Percentiles rank a stretch among this genome's conserved stretches.
phyloP scores from a whole-genome alignment of 345 rosid species.

The Lepidium africanum region DNA sequence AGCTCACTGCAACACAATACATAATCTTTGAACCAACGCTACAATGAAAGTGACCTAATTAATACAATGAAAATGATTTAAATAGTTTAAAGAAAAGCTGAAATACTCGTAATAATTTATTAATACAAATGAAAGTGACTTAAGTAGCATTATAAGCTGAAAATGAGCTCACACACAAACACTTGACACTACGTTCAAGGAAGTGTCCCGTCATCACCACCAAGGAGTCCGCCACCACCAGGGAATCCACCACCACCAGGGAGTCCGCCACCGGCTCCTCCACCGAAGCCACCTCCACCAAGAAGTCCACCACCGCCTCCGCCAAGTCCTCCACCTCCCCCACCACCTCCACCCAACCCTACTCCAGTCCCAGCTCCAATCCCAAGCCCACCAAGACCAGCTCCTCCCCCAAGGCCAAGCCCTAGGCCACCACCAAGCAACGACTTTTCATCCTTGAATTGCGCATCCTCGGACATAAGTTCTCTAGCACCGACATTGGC shows the following conservation, averaged over 20 bases:
- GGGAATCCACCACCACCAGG: conserved; percentile 23
- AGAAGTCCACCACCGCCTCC: conserved; percentile 27
- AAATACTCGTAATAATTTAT: neutral
- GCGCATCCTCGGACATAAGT: conserved; percentile 18
- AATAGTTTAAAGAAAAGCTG: too few relatives aligned
- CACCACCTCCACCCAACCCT: conserved; percentile 23
- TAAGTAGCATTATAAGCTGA: neutral
- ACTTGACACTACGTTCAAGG: conserved; percentile 12
- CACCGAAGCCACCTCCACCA: conserved; percentile 26
- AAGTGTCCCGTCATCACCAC: conserved; percentile 4
- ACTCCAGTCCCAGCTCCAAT: conserved; percentile 19
- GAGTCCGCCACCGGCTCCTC: conserved; percentile 24
- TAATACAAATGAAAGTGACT: neutral
- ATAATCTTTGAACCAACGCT: too few relatives aligned
- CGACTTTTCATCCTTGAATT: conserved; percentile 28
- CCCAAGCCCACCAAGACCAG: conserved; percentile 21
- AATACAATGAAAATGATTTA: neutral
- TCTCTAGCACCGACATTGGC: conserved; percentile 36
- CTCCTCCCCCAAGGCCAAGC: conserved; percentile 11
- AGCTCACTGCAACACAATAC: too few relatives aligned
- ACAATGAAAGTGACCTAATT: neutral
- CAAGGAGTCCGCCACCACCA: conserved; percentile 31
- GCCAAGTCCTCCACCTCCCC: conserved; percentile 26
- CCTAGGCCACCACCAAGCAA: conserved; percentile 24
- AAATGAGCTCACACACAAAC: conserved; percentile 7